Base-by-base conservation (phyloP, 441 rosid species). In the Gossypium trilobum region DNA sequence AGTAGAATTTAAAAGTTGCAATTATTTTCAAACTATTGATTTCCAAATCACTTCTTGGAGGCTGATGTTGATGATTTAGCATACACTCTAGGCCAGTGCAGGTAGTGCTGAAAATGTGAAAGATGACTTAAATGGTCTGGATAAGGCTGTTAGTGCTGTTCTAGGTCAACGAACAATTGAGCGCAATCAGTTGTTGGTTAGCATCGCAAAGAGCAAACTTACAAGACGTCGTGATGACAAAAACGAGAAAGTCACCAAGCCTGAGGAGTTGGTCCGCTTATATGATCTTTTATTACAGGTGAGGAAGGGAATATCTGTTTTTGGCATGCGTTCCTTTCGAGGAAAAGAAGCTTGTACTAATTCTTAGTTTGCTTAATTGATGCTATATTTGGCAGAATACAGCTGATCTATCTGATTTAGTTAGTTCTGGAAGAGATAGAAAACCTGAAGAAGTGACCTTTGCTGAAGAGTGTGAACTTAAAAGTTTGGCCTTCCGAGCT, bases 221-320 rank as follows among this genome's bases (percentile, higher is more conserved):
- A 81, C 79, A 71, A 88, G 71, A 81, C 93, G 86, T 52, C 87
- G 94, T 17, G 96, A 93, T 77, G 98, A 95, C 79, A 95, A 93
- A 86, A 90, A 74, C 76, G 98, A 91, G 80, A 91, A 85, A 86
- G 84, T 86, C 68, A 87, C 99, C 27, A 91, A 86, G 84, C 97
- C 98, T 57, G 99, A 95, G 82, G 98, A 93, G 83, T 92, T 95
- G 77, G 99, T 95, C 82, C 95, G 96, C 80, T 80, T 95, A 70
- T 91, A 83, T 73, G 99, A 95, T 85, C 98, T 93, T 71, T 81
- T 95, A 50, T 82, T 84, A 74, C 98, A 95, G 98, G 99, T 95
- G 22, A 51, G 54, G 70, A 46, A 27, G 42, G 36, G 20, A 56
- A 7, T 70, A 54, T 70, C 48, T 42, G 27, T 63, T 73, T 76